Evolutionary conservation across 495 filamentous ascomycete genomes (phyloP), one percentile per base, ranked within the genome.

Genomic region (Cetradonia linearis): DNA sequence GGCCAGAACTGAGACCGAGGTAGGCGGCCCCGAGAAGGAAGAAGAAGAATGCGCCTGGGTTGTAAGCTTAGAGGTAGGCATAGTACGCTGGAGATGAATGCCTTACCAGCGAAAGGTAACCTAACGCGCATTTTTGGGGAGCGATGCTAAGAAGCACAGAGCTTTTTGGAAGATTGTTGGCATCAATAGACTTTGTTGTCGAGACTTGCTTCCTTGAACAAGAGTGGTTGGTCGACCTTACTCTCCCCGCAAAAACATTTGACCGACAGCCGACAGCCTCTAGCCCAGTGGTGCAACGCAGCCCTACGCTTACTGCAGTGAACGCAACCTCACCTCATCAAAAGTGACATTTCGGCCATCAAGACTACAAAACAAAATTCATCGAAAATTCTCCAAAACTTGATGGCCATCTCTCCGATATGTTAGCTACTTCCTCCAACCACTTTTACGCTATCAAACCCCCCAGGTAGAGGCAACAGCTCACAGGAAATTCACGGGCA

Each of bases 1-100:
- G 9, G 20, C 42, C 70, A n/a, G 77, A 74, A 28, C 79, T 75
- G 42, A 95, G 85, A 59, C 88, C 89, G 63, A 87, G 76, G 72
- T 93, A 95, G 59, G 76, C 89, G 42, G 91, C 80, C 49, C 86
- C 70, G 56, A 95, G 75, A 66, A 87, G 74, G 66, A 96, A 81
- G 69, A 86, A 77, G 74, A 84, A 68, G 71, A 97, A 96, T 60
- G 85, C 79, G 70, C 83, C 89, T 91, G 63, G 31, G 20, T 58
- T 37, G 46, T 50, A 33, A 42, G 18, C 36, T 64, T 61, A 55
- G 38, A 62, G 50, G 23, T 46, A 53, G 62, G 33, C 20, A 46
- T 38, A 28, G 34, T 34, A 55, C n/a, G 25, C 18, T 34, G 47
- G 60, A 25, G 50, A 3, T 42, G 18, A 42, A 30, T 63, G 6